Conservation (phyloP, 306 rosid genomes). For the Malus domestica region ASM211411v1 NC_041803.1:52572001-52572500, state of each 20-base stretch:
- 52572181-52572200: slow-evolving; percentile 44
- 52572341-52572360: slow-evolving; percentile 71
- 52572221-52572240: slow-evolving; percentile 74
- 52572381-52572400: slow-evolving; percentile 48
- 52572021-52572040: slow-evolving; percentile 39
- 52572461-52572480: neutral
- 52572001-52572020: slow-evolving; percentile 56
- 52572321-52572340: slow-evolving; percentile 54
- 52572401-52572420: slow-evolving; percentile 67
- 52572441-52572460: neutral
- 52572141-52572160: slow-evolving; percentile 74
- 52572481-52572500: neutral
- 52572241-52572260: slow-evolving; percentile 67
- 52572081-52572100: slow-evolving; percentile 87
- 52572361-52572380: slow-evolving; percentile 97
- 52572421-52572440: slow-evolving; percentile 57
- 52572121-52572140: slow-evolving; percentile 71
- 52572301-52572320: slow-evolving; percentile 74
- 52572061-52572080: slow-evolving; percentile 63
- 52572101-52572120: slow-evolving; percentile 55
- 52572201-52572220: slow-evolving; percentile 58
- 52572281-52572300: slow-evolving; percentile 82
- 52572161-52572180: slow-evolving; percentile 67
- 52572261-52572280: slow-evolving; percentile 53
- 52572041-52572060: slow-evolving; percentile 63